These are phyloP conservation scores for Colletotrichum caudatum DNA, from an alignment of 2,329 filamentous ascomycete genomes.

Conservation along the genomic window DNA sequence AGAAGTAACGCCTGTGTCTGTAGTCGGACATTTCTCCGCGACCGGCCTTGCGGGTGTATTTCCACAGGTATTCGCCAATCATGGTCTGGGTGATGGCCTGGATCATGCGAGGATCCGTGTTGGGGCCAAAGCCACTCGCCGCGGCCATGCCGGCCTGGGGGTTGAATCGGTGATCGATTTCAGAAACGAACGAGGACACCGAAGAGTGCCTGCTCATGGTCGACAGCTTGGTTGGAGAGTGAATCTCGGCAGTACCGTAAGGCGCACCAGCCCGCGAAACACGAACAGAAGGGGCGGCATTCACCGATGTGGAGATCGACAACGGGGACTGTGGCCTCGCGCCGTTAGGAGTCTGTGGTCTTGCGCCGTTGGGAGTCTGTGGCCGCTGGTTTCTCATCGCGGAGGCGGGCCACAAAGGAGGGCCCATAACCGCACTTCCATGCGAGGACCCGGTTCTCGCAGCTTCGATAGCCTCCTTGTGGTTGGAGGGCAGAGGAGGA, in stretches of 20 bases:
- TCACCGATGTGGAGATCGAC: conserved; percentile 59
- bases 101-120: conserved; percentile 96
- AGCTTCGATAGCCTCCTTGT: conserved; percentile 86
- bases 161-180: conserved; percentile 92
- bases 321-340: conserved; percentile 58
- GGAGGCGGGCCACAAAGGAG: conserved; percentile 85
- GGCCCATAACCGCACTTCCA: conserved; percentile 75
- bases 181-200: conserved; percentile 94
- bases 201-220: conserved; percentile 77
- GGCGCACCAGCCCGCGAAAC: conserved; percentile 57
- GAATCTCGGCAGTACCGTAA: conserved; percentile 59
- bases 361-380: conserved; percentile 68
- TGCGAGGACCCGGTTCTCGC: conserved; percentile 71
- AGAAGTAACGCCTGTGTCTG: conserved; percentile 95
- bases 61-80: conserved; percentile 99
- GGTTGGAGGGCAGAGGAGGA: conserved; percentile 85
- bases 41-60: conserved; percentile 96
- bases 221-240: conserved; percentile 61
- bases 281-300: conserved; percentile 70
- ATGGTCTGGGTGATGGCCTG: conserved; percentile 99
- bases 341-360: conserved; percentile 73
- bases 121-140: conserved; percentile 71
- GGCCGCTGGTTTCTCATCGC: conserved; percentile 68
- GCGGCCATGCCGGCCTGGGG: conserved; percentile 65
- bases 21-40: conserved; percentile 89